Evolutionary conservation across 176 grass and related monocot genomes (phyloP).

Genomic region (Musa beccarii): DNA sequence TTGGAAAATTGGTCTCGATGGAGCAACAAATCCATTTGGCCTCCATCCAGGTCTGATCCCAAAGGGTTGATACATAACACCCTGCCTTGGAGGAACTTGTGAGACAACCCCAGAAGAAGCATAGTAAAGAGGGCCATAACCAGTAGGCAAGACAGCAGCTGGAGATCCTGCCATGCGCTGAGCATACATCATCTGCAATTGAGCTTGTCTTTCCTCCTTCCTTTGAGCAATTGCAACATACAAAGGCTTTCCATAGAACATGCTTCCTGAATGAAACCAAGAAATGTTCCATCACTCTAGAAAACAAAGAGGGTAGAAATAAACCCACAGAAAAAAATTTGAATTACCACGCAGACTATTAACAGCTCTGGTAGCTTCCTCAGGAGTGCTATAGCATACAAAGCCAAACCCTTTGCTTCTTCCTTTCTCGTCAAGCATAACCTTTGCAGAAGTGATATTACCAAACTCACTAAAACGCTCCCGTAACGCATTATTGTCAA

Average conservation of each 20-base stretch:
- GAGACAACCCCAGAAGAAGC: slow-evolving; percentile 37
- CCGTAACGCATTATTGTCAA: slow-evolving; percentile 47
- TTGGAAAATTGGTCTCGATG: slow-evolving; percentile 33
- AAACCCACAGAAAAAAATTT: neutral
- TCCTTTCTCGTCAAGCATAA: slow-evolving; percentile 74
- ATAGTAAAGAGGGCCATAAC: slow-evolving; percentile 57
- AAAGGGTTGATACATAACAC: slow-evolving; percentile 43
- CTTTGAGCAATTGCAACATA: slow-evolving; percentile 74
- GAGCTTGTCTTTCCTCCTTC: slow-evolving; percentile 64
- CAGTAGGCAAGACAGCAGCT: slow-evolving; percentile 37
- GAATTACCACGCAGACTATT: slow-evolving; percentile 53
- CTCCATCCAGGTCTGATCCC: slow-evolving; percentile 40
- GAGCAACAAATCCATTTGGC: slow-evolving; percentile 40
- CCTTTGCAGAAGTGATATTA: slow-evolving; percentile 59
- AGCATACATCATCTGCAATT: slow-evolving; percentile 43
- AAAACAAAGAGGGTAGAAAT: neutral
- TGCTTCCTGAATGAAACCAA: slow-evolving; percentile 39
- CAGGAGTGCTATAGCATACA: slow-evolving; percentile 60
- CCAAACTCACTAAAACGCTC: slow-evolving; percentile 65
- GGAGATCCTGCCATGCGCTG: slow-evolving; percentile 29
- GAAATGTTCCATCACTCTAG: neutral
- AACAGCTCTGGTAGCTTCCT: slow-evolving; percentile 65
- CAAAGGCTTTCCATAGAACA: slow-evolving; percentile 77
- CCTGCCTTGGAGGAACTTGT: slow-evolving; percentile 47
- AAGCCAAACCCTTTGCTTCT: slow-evolving; percentile 88